Base-by-base conservation (phyloP, 441 rosid species). In the Jatropha podagrica region DNA sequence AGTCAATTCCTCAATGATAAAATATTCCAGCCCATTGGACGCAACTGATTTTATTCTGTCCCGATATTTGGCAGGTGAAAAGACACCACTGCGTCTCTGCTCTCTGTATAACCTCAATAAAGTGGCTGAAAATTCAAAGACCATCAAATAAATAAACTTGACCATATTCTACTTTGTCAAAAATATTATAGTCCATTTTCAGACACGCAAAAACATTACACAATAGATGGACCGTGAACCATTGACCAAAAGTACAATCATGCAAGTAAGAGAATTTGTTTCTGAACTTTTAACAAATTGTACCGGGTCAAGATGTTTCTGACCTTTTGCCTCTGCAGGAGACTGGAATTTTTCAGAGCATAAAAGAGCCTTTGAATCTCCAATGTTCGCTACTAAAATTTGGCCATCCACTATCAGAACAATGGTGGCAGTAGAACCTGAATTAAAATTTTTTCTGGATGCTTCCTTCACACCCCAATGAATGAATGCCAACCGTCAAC, bases 331-430 rank as follows among this genome's bases (percentile, higher is more conserved):
- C 76, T 93, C 92, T 72, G 86, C 88, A 46, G 96, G 92, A 65
- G 95, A 87, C 83, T 83, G 92, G 81, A 88, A 88, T 14, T 83
- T 87, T 85, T 93, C 92, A 38, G 98, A 91, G 85, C 99, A 95
- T 73, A 95, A 77, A 80, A 93, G 81, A 58, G 99, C 99, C 86
- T 95, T 95, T 42, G 99, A 95, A 78, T 95, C 99, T 68, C 99
- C 99, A 76, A 95, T 75, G 75, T 90, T 95, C 74, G 97, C 98
- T 73, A 88, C 99, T 86, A 95, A 83, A 74, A 93, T 80, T 70
- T 87, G 93, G 73, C 89, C 96, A 77, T 91, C 94, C 56, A 88
- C 99, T n/a, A 89, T 84, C 55, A 95, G 83, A 73, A 88, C 87
- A 78, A 95, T 78, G 60, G 98, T 87, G 61, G 99, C 98, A 0